A percentile compares a stretch with the other conserved stretches of the same genome.
These are phyloP conservation scores for Prunus armeniaca DNA, from an alignment of 306 rosid genomes.

Conservation along the genomic window DNA sequence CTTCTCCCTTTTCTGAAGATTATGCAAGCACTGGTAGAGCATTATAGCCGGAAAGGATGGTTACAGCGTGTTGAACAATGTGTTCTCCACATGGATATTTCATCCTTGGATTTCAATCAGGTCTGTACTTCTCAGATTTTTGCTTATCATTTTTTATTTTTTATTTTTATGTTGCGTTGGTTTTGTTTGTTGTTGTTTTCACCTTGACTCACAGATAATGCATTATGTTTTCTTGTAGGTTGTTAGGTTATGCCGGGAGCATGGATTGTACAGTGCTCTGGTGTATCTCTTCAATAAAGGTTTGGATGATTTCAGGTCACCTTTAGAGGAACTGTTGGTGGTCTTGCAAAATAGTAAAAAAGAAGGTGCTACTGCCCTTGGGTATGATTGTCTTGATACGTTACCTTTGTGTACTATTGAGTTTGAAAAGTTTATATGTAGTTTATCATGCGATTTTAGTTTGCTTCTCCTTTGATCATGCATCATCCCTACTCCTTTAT, in stretches of 20 bases:
- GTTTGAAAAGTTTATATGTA: neutral
- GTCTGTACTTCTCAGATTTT: constrained; percentile 38
- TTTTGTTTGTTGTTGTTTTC: constrained; percentile 16
- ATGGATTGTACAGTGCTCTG: constrained; percentile 89
- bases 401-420: neutral
- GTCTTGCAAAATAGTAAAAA: constrained; percentile 65
- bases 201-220: constrained; percentile 16
- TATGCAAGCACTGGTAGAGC: constrained; percentile 98
- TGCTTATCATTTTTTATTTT: constrained; percentile 10
- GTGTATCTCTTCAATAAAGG: constrained; percentile 95
- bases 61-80: constrained; percentile 91
- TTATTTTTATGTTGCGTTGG: constrained; percentile 9
- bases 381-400: constrained; percentile 48
- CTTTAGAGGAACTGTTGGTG: constrained; percentile 85
- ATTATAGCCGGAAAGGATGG: constrained; percentile 91
- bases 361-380: constrained; percentile 63
- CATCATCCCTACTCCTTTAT: neutral
- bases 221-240: constrained; percentile 47
- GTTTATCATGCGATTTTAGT: neutral
- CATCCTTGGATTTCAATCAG: constrained; percentile 99
- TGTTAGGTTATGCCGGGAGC: constrained; percentile 87
- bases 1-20: constrained; percentile 45
- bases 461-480: neutral
- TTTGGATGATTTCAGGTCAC: constrained; percentile 84
- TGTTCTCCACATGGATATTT: constrained; percentile 99